A percentile compares a stretch with the other conserved stretches of the same genome.
These are phyloP conservation scores for Cocos nucifera DNA, from an alignment of 176 grass and related monocot species.

Conservation along the genomic window DNA sequence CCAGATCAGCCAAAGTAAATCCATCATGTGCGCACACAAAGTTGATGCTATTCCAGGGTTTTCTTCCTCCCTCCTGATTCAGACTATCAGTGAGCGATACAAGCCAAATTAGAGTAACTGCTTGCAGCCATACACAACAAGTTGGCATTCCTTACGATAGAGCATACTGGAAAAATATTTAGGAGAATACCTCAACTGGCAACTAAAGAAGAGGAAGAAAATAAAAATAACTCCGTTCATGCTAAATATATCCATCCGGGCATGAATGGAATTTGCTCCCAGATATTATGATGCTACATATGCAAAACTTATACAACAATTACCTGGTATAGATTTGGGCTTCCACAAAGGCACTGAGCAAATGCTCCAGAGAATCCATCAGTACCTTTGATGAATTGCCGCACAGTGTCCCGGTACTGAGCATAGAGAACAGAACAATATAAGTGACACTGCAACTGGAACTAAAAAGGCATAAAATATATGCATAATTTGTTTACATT, in stretches of 20 bases:
- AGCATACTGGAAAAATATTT: no score
- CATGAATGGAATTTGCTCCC: no score
- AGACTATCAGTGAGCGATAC: neutral
- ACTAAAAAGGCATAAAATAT: neutral
- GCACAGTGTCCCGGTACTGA: conserved; percentile 85
- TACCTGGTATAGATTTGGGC: conserved; percentile 94
- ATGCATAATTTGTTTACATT: neutral
- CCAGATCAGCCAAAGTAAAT: conserved; percentile 93
- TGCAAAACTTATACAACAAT: neutral
- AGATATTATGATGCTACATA: no score
- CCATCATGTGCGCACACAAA: conserved; percentile 98
- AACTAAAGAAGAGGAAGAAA: no score
- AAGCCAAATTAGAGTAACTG: neutral
- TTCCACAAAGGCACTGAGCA: conserved; percentile 89
- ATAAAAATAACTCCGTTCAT: no score
- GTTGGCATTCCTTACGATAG: no score
- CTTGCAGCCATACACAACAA: neutral
- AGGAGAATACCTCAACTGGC: no score
- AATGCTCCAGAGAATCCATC: conserved; percentile 92
- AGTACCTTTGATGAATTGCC: conserved; percentile 97
- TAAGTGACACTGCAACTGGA: neutral
- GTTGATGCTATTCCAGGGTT: conserved; percentile 91
- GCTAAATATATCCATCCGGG: no score
- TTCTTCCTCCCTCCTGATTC: conserved; percentile 77
- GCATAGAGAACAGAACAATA: conserved; percentile 15